Evolutionary conservation across 139 green algal genomes (phyloP).

Genomic region (Nannochloris sp.): DNA sequence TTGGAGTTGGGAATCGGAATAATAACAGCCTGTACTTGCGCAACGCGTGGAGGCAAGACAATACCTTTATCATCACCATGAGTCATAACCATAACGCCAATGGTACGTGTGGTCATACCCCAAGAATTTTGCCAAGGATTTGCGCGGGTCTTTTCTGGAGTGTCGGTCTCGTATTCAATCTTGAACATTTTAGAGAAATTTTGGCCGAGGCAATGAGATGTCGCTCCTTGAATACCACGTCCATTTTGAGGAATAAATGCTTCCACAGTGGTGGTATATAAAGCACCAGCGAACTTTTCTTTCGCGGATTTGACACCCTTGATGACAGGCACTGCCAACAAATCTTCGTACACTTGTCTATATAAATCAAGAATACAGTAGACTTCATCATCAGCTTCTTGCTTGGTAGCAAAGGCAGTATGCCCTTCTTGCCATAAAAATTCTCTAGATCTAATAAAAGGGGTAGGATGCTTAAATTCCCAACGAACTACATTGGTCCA

Average conservation of each 20-base stretch:
- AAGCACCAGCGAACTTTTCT: slow-evolving; percentile 97
- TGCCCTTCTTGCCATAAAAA: slow-evolving; percentile 94
- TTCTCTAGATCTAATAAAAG: slow-evolving; percentile 93
- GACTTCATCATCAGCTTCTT: slow-evolving; percentile 90
- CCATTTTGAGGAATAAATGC: slow-evolving; percentile 91
- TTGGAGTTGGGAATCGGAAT: slow-evolving; percentile 85
- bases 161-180: slow-evolving; percentile 79
- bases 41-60: slow-evolving; percentile 86
- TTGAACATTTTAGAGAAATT: slow-evolving; percentile 95
- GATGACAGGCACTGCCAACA: slow-evolving; percentile 91
- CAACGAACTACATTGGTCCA: slow-evolving; percentile 98
- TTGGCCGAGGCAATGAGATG: slow-evolving; percentile 93
- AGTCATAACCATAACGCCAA: slow-evolving; percentile 98
- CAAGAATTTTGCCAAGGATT: slow-evolving; percentile 95
- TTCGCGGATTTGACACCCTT: slow-evolving; percentile 86
- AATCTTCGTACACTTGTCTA: slow-evolving; percentile 84
- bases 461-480: slow-evolving; percentile 99
- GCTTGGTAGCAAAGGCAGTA: slow-evolving; percentile 75
- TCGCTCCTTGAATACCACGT: slow-evolving; percentile 91
- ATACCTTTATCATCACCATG: slow-evolving; percentile 96
- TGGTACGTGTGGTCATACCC: slow-evolving; percentile 91
- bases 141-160: slow-evolving; percentile 46
- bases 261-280: slow-evolving; percentile 96
- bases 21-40: slow-evolving; percentile 74
- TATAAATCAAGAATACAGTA: slow-evolving; percentile 87